These are phyloP conservation scores for Singerocomus inundabilis DNA, from an alignment of 1,284 basidiomycete genomes.

Conservation along the genomic window DNA sequence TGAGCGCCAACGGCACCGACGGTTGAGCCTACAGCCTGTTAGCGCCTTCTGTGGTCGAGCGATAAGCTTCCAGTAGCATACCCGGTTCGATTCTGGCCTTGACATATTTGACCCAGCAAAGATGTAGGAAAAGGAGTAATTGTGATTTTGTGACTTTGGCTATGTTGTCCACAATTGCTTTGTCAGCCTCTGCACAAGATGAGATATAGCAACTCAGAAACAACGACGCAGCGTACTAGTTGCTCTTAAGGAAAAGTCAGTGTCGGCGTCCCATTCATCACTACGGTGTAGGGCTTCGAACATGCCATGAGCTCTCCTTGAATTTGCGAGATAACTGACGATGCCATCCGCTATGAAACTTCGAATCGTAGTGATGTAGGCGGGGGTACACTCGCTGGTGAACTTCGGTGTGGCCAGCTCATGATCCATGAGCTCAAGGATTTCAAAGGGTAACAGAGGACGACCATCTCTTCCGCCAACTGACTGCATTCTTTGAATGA, in stretches of 20 bases:
- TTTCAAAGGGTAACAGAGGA: constrained; percentile 85
- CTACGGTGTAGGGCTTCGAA: constrained; percentile 78
- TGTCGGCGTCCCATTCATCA: constrained; percentile 77
- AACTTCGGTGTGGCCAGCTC: constrained; percentile 64
- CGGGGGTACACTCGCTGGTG: constrained; percentile 67
- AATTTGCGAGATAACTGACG: constrained; percentile 64
- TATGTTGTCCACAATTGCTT: constrained; percentile 82
- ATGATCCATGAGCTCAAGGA: constrained; percentile 70
- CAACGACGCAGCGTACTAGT: constrained; percentile 45
- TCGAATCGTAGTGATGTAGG: constrained; percentile 77
- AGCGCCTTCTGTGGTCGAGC: neutral
- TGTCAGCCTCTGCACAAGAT: constrained; percentile 50
- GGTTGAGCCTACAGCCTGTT: constrained; percentile 68
- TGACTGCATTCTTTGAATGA: constrained; percentile 43
- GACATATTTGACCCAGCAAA: constrained; percentile 90
- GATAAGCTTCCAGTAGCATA: constrained; percentile 23
- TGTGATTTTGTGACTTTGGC: constrained; percentile 87
- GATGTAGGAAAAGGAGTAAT: constrained; percentile 75
- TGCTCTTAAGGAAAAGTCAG: constrained; percentile 76
- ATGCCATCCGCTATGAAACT: constrained; percentile 74
- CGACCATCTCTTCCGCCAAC: constrained; percentile 57
- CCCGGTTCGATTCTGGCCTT: constrained; percentile 95
- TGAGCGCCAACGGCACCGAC: constrained; percentile 99
- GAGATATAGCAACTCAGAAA: constrained; percentile 1
- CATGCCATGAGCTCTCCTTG: constrained; percentile 79